Conservation (phyloP, 2,329 filamentous ascomycete species). For the Trichocomaceae sp. region DNA sequence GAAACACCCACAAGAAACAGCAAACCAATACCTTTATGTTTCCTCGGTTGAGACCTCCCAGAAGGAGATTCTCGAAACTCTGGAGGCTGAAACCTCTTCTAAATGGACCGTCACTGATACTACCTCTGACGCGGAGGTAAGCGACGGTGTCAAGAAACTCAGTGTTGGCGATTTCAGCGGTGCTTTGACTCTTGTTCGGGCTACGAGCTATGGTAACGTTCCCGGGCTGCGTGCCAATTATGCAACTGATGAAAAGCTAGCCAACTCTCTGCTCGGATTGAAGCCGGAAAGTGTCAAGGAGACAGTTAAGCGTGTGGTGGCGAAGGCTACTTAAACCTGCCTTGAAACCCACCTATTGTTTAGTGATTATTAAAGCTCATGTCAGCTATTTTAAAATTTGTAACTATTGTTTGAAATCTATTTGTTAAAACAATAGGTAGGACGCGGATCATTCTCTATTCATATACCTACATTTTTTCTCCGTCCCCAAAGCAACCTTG, state of each 20-base stretch:
- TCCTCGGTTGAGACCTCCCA: constrained; percentile 54
- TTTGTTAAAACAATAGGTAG: too few relatives aligned
- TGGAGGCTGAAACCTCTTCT: constrained; percentile 48
- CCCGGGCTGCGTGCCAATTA: constrained; percentile 20
- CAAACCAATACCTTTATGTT: constrained; percentile 54
- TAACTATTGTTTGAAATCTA: too few relatives aligned
- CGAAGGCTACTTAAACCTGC: neutral
- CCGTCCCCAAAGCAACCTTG: too few relatives aligned
- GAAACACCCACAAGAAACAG: constrained; percentile 44
- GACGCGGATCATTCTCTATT: too few relatives aligned
- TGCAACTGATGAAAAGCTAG: constrained; percentile 19
- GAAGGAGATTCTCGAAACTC: constrained; percentile 48
- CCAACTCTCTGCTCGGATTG: constrained; percentile 20
- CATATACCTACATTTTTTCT: too few relatives aligned
- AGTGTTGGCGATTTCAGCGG: constrained; percentile 19
- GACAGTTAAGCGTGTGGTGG: constrained; percentile 12
- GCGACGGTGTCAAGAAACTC: constrained; percentile 17
- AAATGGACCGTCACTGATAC: constrained; percentile 46
- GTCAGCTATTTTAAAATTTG: too few relatives aligned
- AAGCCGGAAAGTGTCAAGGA: constrained; percentile 18
- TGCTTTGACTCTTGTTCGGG: constrained; percentile 20
- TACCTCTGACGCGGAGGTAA: constrained; percentile 22
- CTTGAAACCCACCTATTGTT: neutral
- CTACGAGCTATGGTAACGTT: constrained; percentile 17
- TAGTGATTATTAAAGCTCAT: too few relatives aligned